Base-by-base conservation (phyloP, 176 grass and related monocot species). In the Leersia perrieri region DNA sequence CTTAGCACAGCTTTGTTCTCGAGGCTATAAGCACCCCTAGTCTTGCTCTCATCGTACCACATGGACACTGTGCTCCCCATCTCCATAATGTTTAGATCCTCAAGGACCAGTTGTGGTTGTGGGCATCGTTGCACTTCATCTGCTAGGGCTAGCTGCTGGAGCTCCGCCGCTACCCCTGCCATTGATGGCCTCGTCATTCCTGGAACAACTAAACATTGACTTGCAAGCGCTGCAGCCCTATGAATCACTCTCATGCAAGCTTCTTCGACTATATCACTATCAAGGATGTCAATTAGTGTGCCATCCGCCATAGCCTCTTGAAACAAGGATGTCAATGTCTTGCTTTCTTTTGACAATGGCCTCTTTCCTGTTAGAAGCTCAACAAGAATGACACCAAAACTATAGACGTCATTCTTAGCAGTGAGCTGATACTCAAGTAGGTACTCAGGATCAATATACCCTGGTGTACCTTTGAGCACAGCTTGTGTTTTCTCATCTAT, bases 391-490 rank as follows among this genome's bases (percentile, higher is more conserved):
- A 83, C 70, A 1, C 69, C 80, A 11, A 83, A 83, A 11, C 80
- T 83, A 31, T 76, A 84, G 4, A 84, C 82, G 39, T 84, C 82
- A 77, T 72, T 84, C 18, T 76, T 84, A 5, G 32, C 11, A 0
- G 71, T 83, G 22, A 83, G 34, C 11, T 66, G 68, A 25, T 39
- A 49, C 32, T 42, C 35, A 1, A 73, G 68, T 2, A 83, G 0
- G 53, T 74, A 83, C 11, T 83, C 80, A 20, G 80, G 80, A 3
- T 83, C 80, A 9, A 83, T 15, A 63, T 83, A 83, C 7, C 80
- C 80, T 8, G 7, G 45, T 18, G 81, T 84, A 18, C 69, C 58
- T 18, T 84, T 70, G 2, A 67, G 35, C 9, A 84, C 25, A 11
- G 67, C 47, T 9, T 2, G 47, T 20, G 47, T 53, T 22, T 2